A percentile compares a stretch with the other conserved stretches of the same genome.
Conservation (phyloP, 495 filamentous ascomycete species). For the Aspergillus saccharolyticus region DNA sequence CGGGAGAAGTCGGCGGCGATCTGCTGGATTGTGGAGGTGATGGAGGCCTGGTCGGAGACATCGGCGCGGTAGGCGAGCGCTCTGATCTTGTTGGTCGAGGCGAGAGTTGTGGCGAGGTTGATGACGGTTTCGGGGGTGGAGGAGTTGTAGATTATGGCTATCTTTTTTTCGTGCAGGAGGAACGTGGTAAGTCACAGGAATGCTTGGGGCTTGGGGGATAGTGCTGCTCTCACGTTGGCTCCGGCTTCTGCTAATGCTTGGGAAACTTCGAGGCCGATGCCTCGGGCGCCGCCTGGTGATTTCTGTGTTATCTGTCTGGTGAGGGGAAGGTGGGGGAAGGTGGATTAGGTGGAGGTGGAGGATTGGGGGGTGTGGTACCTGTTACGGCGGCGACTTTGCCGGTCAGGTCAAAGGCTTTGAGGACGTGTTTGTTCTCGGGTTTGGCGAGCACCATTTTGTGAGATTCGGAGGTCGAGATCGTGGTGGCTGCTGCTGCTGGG, state of each 20-base stretch:
- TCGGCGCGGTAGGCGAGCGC: conserved; percentile 62
- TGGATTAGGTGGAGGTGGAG: neutral
- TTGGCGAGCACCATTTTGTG: conserved; percentile 36
- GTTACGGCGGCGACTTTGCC: conserved; percentile 36
- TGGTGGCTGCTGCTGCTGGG: neutral
- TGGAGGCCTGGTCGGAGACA: conserved; percentile 51
- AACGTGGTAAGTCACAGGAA: too few species aligned
- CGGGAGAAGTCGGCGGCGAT: conserved; percentile 60
- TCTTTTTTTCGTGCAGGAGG: conserved; percentile 31
- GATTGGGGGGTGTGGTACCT: conserved; percentile 8
- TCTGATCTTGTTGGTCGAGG: conserved; percentile 65
- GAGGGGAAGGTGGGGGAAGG: neutral
- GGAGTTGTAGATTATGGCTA: conserved; percentile 47
- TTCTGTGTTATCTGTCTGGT: neutral
- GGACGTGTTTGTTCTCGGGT: conserved; percentile 34
- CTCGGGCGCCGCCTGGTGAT: conserved; percentile 71
- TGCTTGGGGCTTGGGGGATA: too few species aligned
- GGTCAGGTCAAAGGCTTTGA: conserved; percentile 31
- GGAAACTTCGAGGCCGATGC: conserved; percentile 73
- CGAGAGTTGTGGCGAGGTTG: conserved; percentile 62
- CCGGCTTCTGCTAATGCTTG: conserved; percentile 71
- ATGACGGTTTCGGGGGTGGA: conserved; percentile 57
- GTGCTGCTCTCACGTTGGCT: conserved; percentile 58
- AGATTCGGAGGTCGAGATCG: neutral
- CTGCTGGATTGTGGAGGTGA: conserved; percentile 49